Conservation (phyloP, 371 early-diverging fungal genomes). For the Mortierella sp. region DNA sequence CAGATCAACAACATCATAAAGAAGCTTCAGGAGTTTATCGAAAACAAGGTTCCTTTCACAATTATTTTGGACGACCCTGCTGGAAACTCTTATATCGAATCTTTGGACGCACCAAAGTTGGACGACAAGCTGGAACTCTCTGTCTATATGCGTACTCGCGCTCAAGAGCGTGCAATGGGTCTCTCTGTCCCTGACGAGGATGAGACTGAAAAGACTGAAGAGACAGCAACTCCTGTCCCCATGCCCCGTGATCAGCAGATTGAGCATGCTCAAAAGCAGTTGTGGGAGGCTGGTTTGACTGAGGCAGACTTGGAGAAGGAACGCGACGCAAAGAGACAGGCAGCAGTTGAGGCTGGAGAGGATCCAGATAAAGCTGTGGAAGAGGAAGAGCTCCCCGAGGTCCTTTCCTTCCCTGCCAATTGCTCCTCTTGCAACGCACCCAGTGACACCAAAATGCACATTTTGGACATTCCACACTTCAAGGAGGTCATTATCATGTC, state of each 20-base stretch:
- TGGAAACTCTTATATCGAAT: constrained; percentile 94
- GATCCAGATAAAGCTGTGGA: constrained; percentile 53
- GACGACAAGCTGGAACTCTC: constrained; percentile 83
- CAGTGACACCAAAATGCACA: constrained; percentile 92
- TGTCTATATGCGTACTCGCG: constrained; percentile 80
- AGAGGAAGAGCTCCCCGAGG: constrained; percentile 72
- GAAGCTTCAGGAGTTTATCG: constrained; percentile 71
- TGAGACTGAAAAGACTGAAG: constrained; percentile 54
- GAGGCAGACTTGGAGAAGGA: constrained; percentile 46
- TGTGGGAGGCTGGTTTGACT: constrained; percentile 53
- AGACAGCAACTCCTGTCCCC: constrained; percentile 43
- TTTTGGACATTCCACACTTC: constrained; percentile 92
- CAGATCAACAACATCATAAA: constrained; percentile 81
- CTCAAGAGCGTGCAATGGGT: constrained; percentile 85
- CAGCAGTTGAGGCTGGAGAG: constrained; percentile 23
- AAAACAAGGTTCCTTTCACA: constrained; percentile 74
- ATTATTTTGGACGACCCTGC: constrained; percentile 90
- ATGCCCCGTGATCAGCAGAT: constrained; percentile 50
- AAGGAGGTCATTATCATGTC: constrained; percentile 97
- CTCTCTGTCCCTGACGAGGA: constrained; percentile 68
- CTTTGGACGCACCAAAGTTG: constrained; percentile 66
- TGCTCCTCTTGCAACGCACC: constrained; percentile 90
- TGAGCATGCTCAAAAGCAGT: constrained; percentile 46
- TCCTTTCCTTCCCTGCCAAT: constrained; percentile 86
- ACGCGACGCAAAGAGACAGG: constrained; percentile 20